phyloP scores from a whole-genome alignment of 2,329 filamentous ascomycete species.

The Cordyceps pruinosa region DNA sequence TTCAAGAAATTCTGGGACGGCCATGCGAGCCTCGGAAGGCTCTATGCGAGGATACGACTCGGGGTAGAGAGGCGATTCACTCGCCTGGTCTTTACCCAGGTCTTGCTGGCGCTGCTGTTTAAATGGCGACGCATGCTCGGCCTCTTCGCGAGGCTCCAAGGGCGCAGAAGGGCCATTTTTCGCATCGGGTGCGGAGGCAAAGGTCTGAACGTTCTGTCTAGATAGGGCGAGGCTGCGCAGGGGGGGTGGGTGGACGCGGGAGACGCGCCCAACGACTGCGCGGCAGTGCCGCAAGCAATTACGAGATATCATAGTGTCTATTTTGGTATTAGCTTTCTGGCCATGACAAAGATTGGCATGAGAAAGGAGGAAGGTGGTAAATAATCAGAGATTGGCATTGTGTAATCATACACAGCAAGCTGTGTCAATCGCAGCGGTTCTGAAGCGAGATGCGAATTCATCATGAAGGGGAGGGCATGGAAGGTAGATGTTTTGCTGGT shows the following conservation, averaged over 20 bases:
- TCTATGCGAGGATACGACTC: constrained; percentile 31
- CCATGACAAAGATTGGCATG: constrained; percentile 10
- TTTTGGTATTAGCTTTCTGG: constrained; percentile 16
- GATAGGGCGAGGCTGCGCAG: constrained; percentile 5
- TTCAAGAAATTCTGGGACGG: constrained; percentile 29
- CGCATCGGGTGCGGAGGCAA: constrained; percentile 6
- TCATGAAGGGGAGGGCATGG: constrained; percentile 25
- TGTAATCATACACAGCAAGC: constrained; percentile 38
- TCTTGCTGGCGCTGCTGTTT: constrained; percentile 29
- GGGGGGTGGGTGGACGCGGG: background rate
- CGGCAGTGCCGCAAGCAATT: constrained; percentile 30
- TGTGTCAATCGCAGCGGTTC: constrained; percentile 46
- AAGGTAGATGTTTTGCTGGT: background rate
- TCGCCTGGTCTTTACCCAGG: constrained; percentile 26
- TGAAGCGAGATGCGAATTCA: constrained; percentile 40
- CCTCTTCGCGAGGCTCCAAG: constrained; percentile 16
- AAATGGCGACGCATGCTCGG: constrained; percentile 27
- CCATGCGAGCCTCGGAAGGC: constrained; percentile 21
- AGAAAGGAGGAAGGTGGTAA: constrained; percentile 10
- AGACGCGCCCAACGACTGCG: constrained; percentile 15
- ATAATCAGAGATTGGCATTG: constrained; percentile 33
- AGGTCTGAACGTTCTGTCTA: constrained; percentile 1
- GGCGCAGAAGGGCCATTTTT: constrained; percentile 14
- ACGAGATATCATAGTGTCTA: constrained; percentile 31
- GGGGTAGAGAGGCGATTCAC: constrained; percentile 28